Base-by-base conservation (phyloP, 768 basidiomycete genomes). In the Termitomyces bulborhizus region DNA sequence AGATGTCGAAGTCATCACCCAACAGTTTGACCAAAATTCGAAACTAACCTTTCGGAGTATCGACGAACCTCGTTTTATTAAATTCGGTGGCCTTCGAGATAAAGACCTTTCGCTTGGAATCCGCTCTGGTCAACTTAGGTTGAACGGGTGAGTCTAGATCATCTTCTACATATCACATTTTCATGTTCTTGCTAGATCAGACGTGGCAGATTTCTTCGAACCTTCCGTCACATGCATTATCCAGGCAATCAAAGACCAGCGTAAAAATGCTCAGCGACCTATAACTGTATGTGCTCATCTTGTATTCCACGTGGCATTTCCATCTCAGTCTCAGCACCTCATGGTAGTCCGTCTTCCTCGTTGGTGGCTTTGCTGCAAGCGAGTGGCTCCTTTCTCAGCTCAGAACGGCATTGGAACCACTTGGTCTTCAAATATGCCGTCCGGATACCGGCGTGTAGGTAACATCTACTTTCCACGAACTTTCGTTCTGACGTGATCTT, bases 351-450 rank as follows among this genome's bases (percentile, higher is more conserved):
- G 71, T 77, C 26, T 70, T 78, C 32, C 73, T 85, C 1, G 81
- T 84, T 3, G 83, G 83, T 24, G 82, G 82, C 0, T 84, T 83
- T 62, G 76, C 79, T 13, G 79, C 80, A 1, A 83, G 76, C 54
- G 77, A 82, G 49, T 83, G 77, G 72, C 62, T 84, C n/a, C 79
- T 73, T 60, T 63, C 66, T 2, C 68, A 70, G 46, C 72, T 84
- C 2, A 73, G 73, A 40, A 65, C 62, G 49, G 61, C 67, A 5
- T 66, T 84, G 9, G 67, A 68, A 4, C 59, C 67, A 1, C 61
- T 70, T 0, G 72, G 73, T n/a, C 61, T 81, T 44, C 69, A 65
- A 32, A 64, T 83, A 16, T 71, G 74, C 49, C 71, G 79, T 7
- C 83, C 82, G 0, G 80, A 83, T 54, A 76, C 72, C 36, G 77